Percentiles rank a stretch among this genome's conserved stretches.
Conservation (phyloP, 1,284 basidiomycete species). For the Microbotryum silenes-acaulis region DNA sequence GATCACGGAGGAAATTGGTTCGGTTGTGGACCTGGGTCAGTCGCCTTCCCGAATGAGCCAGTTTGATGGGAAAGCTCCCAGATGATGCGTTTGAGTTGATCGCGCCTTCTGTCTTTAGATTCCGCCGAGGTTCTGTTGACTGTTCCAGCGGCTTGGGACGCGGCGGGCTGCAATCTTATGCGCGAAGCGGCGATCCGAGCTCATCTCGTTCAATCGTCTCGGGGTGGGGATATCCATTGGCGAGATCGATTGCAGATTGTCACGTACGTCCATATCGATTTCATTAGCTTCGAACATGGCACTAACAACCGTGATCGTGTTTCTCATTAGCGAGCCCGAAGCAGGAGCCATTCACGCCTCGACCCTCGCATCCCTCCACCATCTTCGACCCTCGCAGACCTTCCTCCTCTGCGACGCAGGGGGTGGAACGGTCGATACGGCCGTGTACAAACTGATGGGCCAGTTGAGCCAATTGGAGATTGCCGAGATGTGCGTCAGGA, state of each 20-base stretch:
- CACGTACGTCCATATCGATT: constrained; percentile 45
- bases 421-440: constrained; percentile 65
- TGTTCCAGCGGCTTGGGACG: constrained; percentile 78
- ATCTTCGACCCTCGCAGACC: constrained; percentile 63
- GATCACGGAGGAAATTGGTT: constrained; percentile 71
- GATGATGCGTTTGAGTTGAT: neutral
- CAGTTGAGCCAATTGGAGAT: constrained; percentile 66
- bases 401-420: constrained; percentile 75
- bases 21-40: constrained; percentile 68
- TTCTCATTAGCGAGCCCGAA: constrained; percentile 56
- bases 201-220: constrained; percentile 60
- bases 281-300: too few species aligned
- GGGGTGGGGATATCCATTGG: constrained; percentile 65
- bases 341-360: constrained; percentile 77
- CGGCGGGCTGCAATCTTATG: constrained; percentile 69
- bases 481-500: constrained; percentile 71
- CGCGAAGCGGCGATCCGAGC: constrained; percentile 66
- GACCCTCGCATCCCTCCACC: constrained; percentile 63
- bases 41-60: constrained; percentile 10
- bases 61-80: constrained; percentile 4
- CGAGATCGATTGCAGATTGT: constrained; percentile 68
- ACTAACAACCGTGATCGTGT: too few species aligned
- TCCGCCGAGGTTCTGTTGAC: constrained; percentile 69
- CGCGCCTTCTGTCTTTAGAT: constrained; percentile 45
- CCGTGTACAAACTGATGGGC: constrained; percentile 71